Evolutionary conservation across 2,329 filamentous ascomycete genomes (phyloP).

Genomic region (Beauveria medogensis): DNA sequence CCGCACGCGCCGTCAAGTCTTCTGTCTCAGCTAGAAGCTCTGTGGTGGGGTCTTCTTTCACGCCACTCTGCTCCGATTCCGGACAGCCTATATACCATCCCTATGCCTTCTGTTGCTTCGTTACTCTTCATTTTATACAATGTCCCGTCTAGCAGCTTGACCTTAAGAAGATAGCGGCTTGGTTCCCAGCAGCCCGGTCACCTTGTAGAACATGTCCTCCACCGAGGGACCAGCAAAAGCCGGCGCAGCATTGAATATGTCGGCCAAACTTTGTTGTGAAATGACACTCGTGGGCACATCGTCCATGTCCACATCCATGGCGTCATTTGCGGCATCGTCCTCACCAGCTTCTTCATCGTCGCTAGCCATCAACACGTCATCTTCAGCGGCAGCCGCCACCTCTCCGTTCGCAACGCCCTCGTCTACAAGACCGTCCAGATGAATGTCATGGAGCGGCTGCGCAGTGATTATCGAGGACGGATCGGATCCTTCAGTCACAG

Average conservation of each 20-base stretch:
- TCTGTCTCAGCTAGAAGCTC: neutral
- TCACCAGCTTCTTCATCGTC: conserved; percentile 34
- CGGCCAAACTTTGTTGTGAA: conserved; percentile 57
- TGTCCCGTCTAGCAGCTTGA: neutral
- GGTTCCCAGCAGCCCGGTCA: conserved; percentile 52
- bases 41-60: neutral
- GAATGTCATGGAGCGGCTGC: conserved; percentile 47
- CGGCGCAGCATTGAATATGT: conserved; percentile 62
- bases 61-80: neutral
- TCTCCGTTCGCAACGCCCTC: conserved; percentile 17
- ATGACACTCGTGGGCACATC: conserved; percentile 53
- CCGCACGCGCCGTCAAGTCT: neutral
- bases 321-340: conserved; percentile 29
- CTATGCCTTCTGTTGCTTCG: conserved; percentile 10
- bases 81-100: neutral
- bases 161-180: conserved; percentile 35
- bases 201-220: conserved; percentile 67
- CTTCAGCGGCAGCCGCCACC: conserved; percentile 19
- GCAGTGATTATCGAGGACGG: conserved; percentile 43
- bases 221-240: conserved; percentile 63
- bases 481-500: conserved; percentile 50
- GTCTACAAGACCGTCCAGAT: conserved; percentile 31
- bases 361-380: conserved; percentile 35
- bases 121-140: neutral
- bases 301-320: conserved; percentile 37